Evolutionary conservation across 768 basidiomycete species (phyloP), one percentile per base, ranked within the genome.

Genomic region (Calocera viscosa): DNA sequence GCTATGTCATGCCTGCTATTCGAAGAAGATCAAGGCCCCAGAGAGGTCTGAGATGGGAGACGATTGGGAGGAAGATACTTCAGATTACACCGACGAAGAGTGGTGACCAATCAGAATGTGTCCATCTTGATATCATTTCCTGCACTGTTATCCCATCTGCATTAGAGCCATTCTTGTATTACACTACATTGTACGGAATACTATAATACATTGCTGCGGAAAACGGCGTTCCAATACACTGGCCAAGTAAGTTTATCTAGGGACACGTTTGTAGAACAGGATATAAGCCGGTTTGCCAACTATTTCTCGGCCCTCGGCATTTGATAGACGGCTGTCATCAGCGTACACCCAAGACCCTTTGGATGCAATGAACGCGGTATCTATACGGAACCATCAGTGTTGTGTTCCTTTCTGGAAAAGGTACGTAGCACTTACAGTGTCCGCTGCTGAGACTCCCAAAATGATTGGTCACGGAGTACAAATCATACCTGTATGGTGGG

Each of bases 391-490:
- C 26, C 24, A 64, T 64, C 66, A 69, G 65, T 65, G 63, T 43
- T 63, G 60, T 28, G 53, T 35, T 64, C 63, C 19, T 34, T 30
- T 34, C 30, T 24, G 11, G 49, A 64, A n/a, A n/a, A 66, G 8
- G n/a, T 2, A 41, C 32, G 30, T 24, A 65, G 26, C 3, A 81
- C 93, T 77, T 72, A 96, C 96, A 99, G 76, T 99, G 96, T 0
- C 96, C 96, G 73, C 90, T 91, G 72, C 87, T 92, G 66, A 99
- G 77, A 73, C 86, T 95, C 1, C 96, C 96, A 75, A 86, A 91
- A 77, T 99, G 96, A 75, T 98, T 97, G 67, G 91, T 95, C 43
- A 98, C 94, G 11, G 82, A 94, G 73, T 96, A 98, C 70, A 98
- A 77, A 72, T 99, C 95, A 74, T 98, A 99, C 70, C 80, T 83